Evolutionary conservation across 1,284 basidiomycete genomes (phyloP).

Genomic region (Cutaneotrichosporon curvatum): DNA sequence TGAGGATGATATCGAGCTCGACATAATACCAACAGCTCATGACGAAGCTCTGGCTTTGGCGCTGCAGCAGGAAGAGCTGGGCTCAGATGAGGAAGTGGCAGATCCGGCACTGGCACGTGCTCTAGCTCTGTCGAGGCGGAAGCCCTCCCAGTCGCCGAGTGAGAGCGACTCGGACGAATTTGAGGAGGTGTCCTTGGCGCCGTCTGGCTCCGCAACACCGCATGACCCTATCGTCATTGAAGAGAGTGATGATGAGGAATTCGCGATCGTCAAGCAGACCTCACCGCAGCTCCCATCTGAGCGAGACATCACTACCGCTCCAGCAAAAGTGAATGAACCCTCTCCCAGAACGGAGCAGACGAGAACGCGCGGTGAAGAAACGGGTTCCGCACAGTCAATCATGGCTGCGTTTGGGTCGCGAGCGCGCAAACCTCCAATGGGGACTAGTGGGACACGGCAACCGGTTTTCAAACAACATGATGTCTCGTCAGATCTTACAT

Average conservation of each 20-base stretch:
- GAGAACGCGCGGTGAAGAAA: too few species aligned
- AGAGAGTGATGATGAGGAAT: constrained; percentile 16
- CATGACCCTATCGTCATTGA: constrained; percentile 2
- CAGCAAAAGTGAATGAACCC: too few species aligned
- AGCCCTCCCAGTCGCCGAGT: constrained; percentile 6
- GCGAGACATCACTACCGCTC: too few species aligned
- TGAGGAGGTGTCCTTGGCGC: constrained; percentile 29
- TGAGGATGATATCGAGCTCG: constrained; percentile 47
- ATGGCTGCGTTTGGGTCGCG: too few species aligned
- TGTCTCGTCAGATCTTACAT: too few species aligned
- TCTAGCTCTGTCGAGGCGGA: constrained; percentile 16
- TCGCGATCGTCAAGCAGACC: constrained; percentile 19
- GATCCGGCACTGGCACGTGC: constrained; percentile 35
- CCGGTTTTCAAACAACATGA: too few species aligned
- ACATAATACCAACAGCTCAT: constrained; percentile 31
- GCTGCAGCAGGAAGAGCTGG: constrained; percentile 42
- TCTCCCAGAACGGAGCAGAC: too few species aligned
- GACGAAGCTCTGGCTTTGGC: constrained; percentile 43
- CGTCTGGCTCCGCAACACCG: constrained; percentile 14
- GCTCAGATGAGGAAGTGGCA: constrained; percentile 37
- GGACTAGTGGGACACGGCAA: too few species aligned
- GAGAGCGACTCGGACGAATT: constrained; percentile 22
- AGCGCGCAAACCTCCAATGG: too few species aligned
- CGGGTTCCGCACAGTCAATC: too few species aligned
- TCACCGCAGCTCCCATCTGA: too few species aligned